phyloP scores from a whole-genome alignment of 2,329 filamentous ascomycete species.

The Aspergillus ruber region DNA sequence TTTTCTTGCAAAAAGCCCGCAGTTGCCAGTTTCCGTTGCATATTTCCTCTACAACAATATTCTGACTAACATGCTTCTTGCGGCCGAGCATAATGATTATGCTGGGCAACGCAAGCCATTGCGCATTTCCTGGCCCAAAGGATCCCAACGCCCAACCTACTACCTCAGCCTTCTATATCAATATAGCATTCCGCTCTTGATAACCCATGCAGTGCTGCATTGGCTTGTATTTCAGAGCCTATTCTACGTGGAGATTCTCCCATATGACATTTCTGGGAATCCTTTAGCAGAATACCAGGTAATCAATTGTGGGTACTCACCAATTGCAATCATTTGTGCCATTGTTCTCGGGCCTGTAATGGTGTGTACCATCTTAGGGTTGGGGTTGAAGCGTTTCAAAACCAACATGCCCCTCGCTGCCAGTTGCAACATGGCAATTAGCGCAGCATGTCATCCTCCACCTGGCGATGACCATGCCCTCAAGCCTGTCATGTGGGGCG shows the following conservation, averaged over 20 bases:
- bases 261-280: conserved; percentile 17
- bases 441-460: conserved; percentile 7
- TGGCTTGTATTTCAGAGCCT: conserved; percentile 44
- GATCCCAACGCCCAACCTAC: conserved; percentile 39
- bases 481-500: conserved; percentile 9
- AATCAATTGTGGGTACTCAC: not conserved
- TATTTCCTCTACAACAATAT: conserved; percentile 29
- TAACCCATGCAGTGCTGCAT: conserved; percentile 31
- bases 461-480: not conserved
- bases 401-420: conserved; percentile 3
- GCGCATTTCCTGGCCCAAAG: conserved; percentile 37
- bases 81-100: conserved; percentile 43
- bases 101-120: conserved; percentile 30
- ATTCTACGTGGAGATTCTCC: conserved; percentile 26
- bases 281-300: not conserved
- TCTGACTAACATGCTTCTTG: conserved; percentile 41
- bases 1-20: conserved; percentile 26
- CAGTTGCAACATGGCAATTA: conserved; percentile 5
- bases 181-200: conserved; percentile 36
- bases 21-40: conserved; percentile 24
- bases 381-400: not conserved
- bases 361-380: not conserved
- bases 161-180: conserved; percentile 40
- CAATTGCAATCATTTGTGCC: not conserved
- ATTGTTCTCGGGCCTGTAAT: not conserved